phyloP scores from a whole-genome alignment of 768 basidiomycete genomes.

The Sistotremastrum niveocremeum region DNA sequence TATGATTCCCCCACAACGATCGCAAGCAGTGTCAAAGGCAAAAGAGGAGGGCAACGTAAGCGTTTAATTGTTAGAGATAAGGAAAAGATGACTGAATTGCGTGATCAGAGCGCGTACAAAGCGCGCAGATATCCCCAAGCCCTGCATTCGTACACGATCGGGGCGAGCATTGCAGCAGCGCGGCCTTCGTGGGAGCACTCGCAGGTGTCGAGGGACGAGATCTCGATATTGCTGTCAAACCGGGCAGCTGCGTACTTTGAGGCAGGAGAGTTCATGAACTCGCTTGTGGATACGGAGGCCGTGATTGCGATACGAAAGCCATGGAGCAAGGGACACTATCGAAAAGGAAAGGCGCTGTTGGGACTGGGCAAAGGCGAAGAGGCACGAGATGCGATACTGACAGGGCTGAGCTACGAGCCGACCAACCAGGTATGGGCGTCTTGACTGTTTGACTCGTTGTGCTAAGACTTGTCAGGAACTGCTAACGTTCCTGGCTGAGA shows the following conservation, averaged over 20 bases:
- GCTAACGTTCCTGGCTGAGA: too few species aligned
- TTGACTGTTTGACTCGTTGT: too few species aligned
- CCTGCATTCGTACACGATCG: constrained; percentile 65
- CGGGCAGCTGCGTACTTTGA: constrained; percentile 80
- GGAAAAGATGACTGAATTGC: neutral
- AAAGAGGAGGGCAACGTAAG: constrained; percentile 95
- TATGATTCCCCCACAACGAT: constrained; percentile 60
- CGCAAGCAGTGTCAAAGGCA: constrained; percentile 56
- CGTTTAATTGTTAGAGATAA: constrained; percentile 5
- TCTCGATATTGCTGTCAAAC: constrained; percentile 83
- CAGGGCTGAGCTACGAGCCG: constrained; percentile 80
- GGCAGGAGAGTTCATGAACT: constrained; percentile 57
- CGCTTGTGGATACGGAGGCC: constrained; percentile 81
- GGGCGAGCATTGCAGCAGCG: constrained; percentile 61
- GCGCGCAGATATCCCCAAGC: constrained; percentile 53
- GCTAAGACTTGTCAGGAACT: too few species aligned
- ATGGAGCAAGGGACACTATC: constrained; percentile 95
- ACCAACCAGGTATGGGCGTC: constrained; percentile 34
- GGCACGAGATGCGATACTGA: constrained; percentile 65
- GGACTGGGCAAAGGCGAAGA: constrained; percentile 57
- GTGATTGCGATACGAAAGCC: constrained; percentile 73
- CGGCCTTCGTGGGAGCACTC: constrained; percentile 87
- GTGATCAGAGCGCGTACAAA: constrained; percentile 62
- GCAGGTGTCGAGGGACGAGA: constrained; percentile 74
- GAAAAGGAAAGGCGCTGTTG: constrained; percentile 80